Conservation (phyloP, 805 yeast genomes). For the Tetrapisispora fleetii region DNA sequence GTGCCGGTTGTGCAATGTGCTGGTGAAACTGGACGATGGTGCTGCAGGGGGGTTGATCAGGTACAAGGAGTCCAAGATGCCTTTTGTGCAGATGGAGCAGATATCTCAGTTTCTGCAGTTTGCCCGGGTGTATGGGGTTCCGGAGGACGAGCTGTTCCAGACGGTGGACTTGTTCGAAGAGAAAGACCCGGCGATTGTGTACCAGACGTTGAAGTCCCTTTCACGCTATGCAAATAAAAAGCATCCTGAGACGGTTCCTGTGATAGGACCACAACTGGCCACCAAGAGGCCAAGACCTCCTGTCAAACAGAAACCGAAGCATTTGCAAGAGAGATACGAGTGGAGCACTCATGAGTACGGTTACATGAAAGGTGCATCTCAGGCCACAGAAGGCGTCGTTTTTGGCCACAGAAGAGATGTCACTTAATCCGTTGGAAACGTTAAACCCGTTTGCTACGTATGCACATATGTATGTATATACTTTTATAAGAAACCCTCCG, state of each 20-base stretch:
- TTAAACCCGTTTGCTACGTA: not conserved
- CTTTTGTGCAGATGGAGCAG: conserved; percentile 76
- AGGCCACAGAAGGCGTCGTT: conserved; percentile 42
- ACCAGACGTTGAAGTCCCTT: conserved; percentile 63
- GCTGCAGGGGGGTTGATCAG: conserved; percentile 28
- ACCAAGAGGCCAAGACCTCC: conserved; percentile 39
- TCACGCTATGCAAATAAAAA: conserved; percentile 56
- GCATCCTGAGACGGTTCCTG: conserved; percentile 38
- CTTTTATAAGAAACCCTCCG: not conserved
- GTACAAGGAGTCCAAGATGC: conserved; percentile 57
- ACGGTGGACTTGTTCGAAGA: conserved; percentile 66
- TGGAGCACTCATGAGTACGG: conserved; percentile 59
- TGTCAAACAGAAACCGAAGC: conserved; percentile 46
- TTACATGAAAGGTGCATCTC: conserved; percentile 48
- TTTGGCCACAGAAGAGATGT: conserved; percentile 46
- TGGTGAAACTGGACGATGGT: conserved; percentile 35
- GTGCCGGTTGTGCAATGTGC: conserved; percentile 32
- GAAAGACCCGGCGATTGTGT: conserved; percentile 68
- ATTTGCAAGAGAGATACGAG: conserved; percentile 31
- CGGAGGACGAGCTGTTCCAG: conserved; percentile 73
- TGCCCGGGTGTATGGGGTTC: conserved; percentile 56
- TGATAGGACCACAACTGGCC: conserved; percentile 50
- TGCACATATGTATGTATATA: not conserved
- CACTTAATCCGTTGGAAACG: not conserved
- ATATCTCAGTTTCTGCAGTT: conserved; percentile 60